Evolutionary conservation across 176 grass and related monocot species (phyloP).

Genomic region (Zoysia pacifica): DNA sequence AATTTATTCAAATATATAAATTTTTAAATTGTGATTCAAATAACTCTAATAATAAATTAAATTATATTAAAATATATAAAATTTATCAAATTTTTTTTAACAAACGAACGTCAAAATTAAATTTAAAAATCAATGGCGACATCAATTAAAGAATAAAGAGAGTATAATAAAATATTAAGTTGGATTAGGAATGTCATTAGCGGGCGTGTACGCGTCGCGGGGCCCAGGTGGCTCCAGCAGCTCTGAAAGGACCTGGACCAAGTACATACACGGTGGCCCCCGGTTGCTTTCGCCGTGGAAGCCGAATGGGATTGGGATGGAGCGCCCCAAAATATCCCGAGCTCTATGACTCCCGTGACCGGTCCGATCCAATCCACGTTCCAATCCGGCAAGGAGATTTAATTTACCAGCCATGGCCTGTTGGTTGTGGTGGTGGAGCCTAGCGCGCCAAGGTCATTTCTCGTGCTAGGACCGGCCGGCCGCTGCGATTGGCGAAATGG

Average conservation of each 20-base stretch:
- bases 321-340: conserved; percentile 34
- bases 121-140: too few species aligned
- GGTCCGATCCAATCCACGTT: conserved; percentile 30
- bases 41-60: too few species aligned
- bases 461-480: background rate
- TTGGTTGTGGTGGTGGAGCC: background rate
- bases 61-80: too few species aligned
- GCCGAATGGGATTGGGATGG: background rate
- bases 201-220: background rate
- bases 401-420: background rate
- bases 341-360: background rate
- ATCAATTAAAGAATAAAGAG: too few species aligned
- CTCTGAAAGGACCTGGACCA: background rate
- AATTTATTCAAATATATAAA: too few species aligned
- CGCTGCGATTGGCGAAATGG: background rate
- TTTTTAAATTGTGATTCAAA: too few species aligned
- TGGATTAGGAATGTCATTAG: background rate
- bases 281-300: conserved; percentile 37
- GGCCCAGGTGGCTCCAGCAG: background rate
- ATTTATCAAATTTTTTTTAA: too few species aligned
- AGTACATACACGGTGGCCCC: conserved; percentile 13
- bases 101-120: too few species aligned
- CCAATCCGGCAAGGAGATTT: background rate
- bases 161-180: too few species aligned
- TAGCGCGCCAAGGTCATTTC: background rate